Base-by-base conservation (phyloP, 306 rosid genomes). In the Sophora flavescens region DNA sequence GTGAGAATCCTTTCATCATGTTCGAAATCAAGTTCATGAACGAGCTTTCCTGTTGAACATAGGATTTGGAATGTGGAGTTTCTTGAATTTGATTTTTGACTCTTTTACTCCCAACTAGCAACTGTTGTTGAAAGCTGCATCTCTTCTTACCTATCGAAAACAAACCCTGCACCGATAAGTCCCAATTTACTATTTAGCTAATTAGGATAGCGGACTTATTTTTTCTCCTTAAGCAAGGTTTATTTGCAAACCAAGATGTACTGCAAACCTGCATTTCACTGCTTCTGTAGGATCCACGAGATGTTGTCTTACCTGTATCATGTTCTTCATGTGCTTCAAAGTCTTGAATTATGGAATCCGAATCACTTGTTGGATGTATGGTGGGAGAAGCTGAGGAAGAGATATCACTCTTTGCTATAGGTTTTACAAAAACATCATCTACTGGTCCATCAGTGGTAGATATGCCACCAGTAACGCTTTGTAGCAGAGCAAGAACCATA, bases 1-100 rank as follows among this genome's bases (percentile, higher is more conserved):
- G 86, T 15, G 90, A 70, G 77, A 81, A 81, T 71, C 93, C 91
- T 86, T 90, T 95, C 83, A 72, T 80, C 85, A 90, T 88, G 83
- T 82, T 92, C 63, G 93, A 89, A 77, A 95, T 77, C 96, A 93
- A 86, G 83, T 83, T 92, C 95, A 86, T 78, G 82, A 95, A 95
- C 70, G 98, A 90, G 84, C 96, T 95, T 62, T 85, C 84, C 60
- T 78, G 86, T 78, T 81, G 81, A 45, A 58, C 63, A 72, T 14
- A 15, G 78, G 91, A 79, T 68, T 76, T 70, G 47, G 88, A 62
- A 63, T 47, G 56, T 3, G 86, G 78, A 32, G 84, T 41, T 74
- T 82, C 88, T 69, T 77, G 87, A 50, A 73, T 73, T 75, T 83
- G 73, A 76, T 38, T 87, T 82, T 76, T 84, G 74, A 84, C 65